A percentile compares a stretch with the other conserved stretches of the same genome.
Conservation (phyloP, 1,284 basidiomycete genomes). For the Xanthoconium separans region DNA sequence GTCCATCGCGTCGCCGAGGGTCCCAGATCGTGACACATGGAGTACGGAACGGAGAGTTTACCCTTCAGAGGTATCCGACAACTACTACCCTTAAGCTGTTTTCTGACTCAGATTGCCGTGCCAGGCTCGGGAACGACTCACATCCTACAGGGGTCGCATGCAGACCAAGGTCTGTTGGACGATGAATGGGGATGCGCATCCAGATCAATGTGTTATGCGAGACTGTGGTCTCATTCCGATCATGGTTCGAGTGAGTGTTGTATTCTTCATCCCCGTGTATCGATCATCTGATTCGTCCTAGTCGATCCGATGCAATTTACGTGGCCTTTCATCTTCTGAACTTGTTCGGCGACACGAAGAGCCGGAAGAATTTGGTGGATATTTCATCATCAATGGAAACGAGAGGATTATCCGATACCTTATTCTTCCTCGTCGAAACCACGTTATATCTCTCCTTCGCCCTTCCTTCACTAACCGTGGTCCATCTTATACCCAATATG, state of each 20-base stretch:
- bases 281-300: slow-evolving; percentile 31
- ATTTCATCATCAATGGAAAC: slow-evolving; percentile 99
- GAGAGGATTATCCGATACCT: slow-evolving; percentile 98
- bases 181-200: slow-evolving; percentile 64
- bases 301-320: slow-evolving; percentile 94
- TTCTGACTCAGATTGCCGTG: slow-evolving; percentile 9
- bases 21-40: slow-evolving; percentile 80
- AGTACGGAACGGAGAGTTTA: slow-evolving; percentile 80
- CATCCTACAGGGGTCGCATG: slow-evolving; percentile 91
- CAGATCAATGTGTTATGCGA: slow-evolving; percentile 72
- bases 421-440: slow-evolving; percentile 87
- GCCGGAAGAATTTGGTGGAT: slow-evolving; percentile 97
- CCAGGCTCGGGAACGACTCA: slow-evolving; percentile 88
- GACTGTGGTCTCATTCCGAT: slow-evolving; percentile 94
- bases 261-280: slow-evolving; percentile 2
- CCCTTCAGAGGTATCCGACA: slow-evolving; percentile 75
- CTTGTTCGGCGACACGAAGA: slow-evolving; percentile 94
- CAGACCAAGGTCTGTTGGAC: slow-evolving; percentile 90
- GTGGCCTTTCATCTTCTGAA: slow-evolving; percentile 80
- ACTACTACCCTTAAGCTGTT: background rate
- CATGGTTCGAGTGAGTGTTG: slow-evolving; percentile 85
- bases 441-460: slow-evolving; percentile 84
- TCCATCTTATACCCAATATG: slow-evolving; percentile 92
- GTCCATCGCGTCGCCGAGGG: slow-evolving; percentile 83
- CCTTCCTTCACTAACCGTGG: slow-evolving; percentile 91